These are phyloP conservation scores for Theobroma grandiflorum DNA, from an alignment of 441 rosid genomes.

Conservation along the genomic window DNA sequence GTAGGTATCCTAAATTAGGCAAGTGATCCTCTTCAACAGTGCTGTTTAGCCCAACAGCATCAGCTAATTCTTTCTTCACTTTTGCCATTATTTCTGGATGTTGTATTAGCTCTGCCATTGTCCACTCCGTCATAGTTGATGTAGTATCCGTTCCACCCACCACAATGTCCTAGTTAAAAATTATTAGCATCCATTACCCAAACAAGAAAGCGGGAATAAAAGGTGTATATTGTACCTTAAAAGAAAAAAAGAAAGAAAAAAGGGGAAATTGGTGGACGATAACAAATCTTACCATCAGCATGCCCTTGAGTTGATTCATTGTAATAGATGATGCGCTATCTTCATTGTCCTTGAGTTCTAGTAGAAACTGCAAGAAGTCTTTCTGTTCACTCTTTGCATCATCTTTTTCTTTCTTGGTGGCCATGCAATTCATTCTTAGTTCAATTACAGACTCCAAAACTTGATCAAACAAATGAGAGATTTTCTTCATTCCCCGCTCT, in stretches of 20 bases:
- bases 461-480: conserved; percentile 31
- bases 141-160: conserved; percentile 55
- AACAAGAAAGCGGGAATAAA: not conserved
- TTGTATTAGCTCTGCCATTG: conserved; percentile 52
- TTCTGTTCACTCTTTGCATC: conserved; percentile 13
- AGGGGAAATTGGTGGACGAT: not conserved
- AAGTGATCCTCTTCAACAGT: conserved; percentile 59
- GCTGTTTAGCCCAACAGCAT: conserved; percentile 47
- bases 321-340: conserved; percentile 32
- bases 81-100: conserved; percentile 44
- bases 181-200: not conserved
- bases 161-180: conserved; percentile 39
- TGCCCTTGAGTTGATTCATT: conserved; percentile 49
- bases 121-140: conserved; percentile 51
- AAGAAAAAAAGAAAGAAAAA: not conserved
- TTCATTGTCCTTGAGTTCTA: conserved; percentile 46
- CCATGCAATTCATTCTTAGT: conserved; percentile 10
- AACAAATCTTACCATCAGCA: conserved; percentile 41
- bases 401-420: conserved; percentile 22
- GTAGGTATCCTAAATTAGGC: conserved; percentile 42
- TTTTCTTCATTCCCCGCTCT: conserved; percentile 35
- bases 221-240: no score
- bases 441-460: conserved; percentile 45
- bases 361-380: conserved; percentile 57
- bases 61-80: conserved; percentile 45